Evolutionary conservation across 495 filamentous ascomycete genomes (phyloP).

Genomic region (Amorphotheca resinae): DNA sequence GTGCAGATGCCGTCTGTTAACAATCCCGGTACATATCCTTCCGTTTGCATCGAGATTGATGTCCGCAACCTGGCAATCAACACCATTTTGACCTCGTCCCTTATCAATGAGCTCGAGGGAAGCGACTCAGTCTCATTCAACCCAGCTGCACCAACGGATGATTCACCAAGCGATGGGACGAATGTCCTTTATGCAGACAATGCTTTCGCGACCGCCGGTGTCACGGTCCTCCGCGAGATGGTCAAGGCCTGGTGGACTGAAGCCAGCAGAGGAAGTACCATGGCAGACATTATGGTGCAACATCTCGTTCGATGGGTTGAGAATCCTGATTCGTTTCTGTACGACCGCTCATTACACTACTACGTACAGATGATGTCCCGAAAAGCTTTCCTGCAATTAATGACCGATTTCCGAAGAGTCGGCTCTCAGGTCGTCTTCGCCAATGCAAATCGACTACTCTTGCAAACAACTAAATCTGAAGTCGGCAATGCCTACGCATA

Average conservation of each 20-base stretch:
- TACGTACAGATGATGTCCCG: slow-evolving; percentile 97
- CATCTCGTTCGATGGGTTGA: slow-evolving; percentile 96
- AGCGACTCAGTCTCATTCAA: slow-evolving; percentile 70
- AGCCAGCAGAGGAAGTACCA: slow-evolving; percentile 76
- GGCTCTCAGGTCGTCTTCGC: slow-evolving; percentile 91
- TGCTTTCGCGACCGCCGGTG: slow-evolving; percentile 82
- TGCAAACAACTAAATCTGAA: slow-evolving; percentile 94
- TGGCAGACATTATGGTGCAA: slow-evolving; percentile 97
- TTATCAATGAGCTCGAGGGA: slow-evolving; percentile 96
- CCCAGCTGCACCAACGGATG: slow-evolving; percentile 54
- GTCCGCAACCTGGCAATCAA: slow-evolving; percentile 95
- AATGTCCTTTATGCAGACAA: slow-evolving; percentile 78
- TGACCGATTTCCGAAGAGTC: slow-evolving; percentile 92
- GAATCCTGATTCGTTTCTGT: slow-evolving; percentile 80
- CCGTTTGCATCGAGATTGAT: slow-evolving; percentile 92
- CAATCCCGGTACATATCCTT: slow-evolving; percentile 82
- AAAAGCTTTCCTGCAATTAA: slow-evolving; percentile 91
- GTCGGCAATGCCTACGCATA: slow-evolving; percentile 97
- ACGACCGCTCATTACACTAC: slow-evolving; percentile 90
- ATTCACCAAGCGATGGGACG: slow-evolving; percentile 40
- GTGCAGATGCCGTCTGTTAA: slow-evolving; percentile 92
- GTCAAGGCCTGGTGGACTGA: slow-evolving; percentile 97
- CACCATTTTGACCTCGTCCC: slow-evolving; percentile 87
- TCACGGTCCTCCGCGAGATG: slow-evolving; percentile 89
- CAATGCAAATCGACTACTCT: slow-evolving; percentile 71